A percentile compares a stretch with the other conserved stretches of the same genome.
Conservation (phyloP, 2,329 filamentous ascomycete genomes). For the Nothopassalora personata region DNA sequence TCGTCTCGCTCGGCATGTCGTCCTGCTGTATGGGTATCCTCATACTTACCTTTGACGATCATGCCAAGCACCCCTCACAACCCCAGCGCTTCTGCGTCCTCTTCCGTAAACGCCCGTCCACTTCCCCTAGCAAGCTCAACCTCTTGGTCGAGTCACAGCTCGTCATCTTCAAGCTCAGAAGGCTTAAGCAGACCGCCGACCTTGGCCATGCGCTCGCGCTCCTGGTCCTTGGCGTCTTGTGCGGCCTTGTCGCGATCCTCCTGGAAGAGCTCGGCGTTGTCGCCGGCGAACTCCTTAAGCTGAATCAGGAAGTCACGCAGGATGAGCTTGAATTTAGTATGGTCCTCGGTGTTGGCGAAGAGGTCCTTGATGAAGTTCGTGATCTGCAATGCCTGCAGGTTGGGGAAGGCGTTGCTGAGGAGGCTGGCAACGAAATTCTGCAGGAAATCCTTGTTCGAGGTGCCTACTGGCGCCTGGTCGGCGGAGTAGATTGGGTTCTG, state of each 20-base stretch:
- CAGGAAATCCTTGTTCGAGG: conserved; percentile 85
- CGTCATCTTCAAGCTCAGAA: conserved; percentile 80
- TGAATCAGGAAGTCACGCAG: conserved; percentile 96
- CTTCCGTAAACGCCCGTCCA: conserved; percentile 3
- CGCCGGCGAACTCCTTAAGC: conserved; percentile 91
- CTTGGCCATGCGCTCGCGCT: conserved; percentile 88
- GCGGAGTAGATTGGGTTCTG: conserved; percentile 82
- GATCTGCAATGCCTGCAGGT: conserved; percentile 78
- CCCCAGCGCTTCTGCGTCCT: conserved; percentile 5
- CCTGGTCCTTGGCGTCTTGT: conserved; percentile 75
- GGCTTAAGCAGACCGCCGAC: conserved; percentile 94
- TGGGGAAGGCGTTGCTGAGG: conserved; percentile 84
- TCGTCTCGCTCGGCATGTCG: not conserved
- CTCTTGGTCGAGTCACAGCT: conserved; percentile 70
- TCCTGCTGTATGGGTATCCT: not conserved
- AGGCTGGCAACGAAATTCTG: conserved; percentile 80
- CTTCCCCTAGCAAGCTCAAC: conserved; percentile 22
- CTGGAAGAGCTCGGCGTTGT: conserved; percentile 88
- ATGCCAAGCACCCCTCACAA: conserved; percentile 13
- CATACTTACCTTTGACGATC: conserved; percentile 1
- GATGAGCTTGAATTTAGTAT: conserved; percentile 92
- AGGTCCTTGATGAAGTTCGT: conserved; percentile 82
- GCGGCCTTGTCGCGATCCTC: conserved; percentile 94
- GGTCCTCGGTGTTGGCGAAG: conserved; percentile 80
- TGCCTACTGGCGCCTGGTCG: conserved; percentile 77